Evolutionary conservation across 2,329 filamentous ascomycete species (phyloP).

Genomic region (Alternaria alternata): DNA sequence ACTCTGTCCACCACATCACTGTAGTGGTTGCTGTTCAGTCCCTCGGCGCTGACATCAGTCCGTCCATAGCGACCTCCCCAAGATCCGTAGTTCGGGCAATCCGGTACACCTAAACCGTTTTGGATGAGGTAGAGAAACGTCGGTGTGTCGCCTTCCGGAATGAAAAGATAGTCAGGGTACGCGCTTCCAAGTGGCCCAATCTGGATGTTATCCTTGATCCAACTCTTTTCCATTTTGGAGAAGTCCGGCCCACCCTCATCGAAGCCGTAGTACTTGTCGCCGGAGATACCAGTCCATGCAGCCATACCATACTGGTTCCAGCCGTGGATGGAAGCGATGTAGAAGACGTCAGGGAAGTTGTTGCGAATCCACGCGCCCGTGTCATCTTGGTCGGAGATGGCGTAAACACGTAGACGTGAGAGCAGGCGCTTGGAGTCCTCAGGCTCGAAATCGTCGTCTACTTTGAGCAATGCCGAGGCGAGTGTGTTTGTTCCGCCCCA

Average conservation of each 20-base stretch:
- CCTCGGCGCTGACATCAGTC: conserved; percentile 46
- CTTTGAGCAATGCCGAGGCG: conserved; percentile 58
- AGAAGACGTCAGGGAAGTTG: conserved; percentile 63
- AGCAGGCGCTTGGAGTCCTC: conserved; percentile 45
- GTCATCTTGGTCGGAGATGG: conserved; percentile 68
- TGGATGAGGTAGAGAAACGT: conserved; percentile 61
- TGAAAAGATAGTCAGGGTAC: conserved; percentile 58
- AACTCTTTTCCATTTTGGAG: conserved; percentile 58
- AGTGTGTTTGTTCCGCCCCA: conserved; percentile 65
- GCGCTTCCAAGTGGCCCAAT: conserved; percentile 56
- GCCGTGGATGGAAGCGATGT: conserved; percentile 64
- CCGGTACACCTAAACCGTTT: conserved; percentile 58
- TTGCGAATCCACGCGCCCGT: conserved; percentile 64
- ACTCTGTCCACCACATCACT: conserved; percentile 51
- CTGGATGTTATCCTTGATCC: conserved; percentile 64
- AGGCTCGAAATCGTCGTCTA: conserved; percentile 43
- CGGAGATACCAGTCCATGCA: conserved; percentile 65
- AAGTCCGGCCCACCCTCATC: conserved; percentile 60
- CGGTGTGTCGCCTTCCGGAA: conserved; percentile 64
- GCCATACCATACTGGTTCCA: conserved; percentile 65
- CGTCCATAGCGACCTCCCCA: conserved; percentile 60
- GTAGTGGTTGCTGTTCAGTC: conserved; percentile 48
- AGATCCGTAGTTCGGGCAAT: conserved; percentile 58
- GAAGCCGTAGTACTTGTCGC: conserved; percentile 58
- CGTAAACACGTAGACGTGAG: conserved; percentile 47